These are phyloP conservation scores for Scheffersomyces illinoinensis DNA, from an alignment of 1,139 yeast genomes.

Conservation along the genomic window DNA sequence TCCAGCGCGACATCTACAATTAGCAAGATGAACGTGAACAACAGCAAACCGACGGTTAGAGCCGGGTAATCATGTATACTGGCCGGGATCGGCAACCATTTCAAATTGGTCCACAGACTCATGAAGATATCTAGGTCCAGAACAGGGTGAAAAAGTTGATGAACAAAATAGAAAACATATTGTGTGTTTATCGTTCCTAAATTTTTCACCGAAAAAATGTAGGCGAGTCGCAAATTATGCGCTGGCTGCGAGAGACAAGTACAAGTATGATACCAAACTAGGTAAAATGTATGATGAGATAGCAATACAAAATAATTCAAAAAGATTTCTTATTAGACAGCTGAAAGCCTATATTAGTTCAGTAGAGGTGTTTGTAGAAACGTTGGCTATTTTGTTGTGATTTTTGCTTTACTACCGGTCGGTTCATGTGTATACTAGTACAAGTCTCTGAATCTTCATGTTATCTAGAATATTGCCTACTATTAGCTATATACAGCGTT, in stretches of 20 bases:
- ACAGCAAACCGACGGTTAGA: conserved; percentile 60
- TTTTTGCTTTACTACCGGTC: too few relatives aligned
- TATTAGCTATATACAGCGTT: not conserved
- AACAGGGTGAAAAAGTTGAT: not conserved
- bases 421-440: too few relatives aligned
- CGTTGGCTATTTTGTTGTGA: too few relatives aligned
- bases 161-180: not conserved
- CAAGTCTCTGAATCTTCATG: too few relatives aligned
- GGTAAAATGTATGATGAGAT: not conserved
- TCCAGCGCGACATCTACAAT: conserved; percentile 24
- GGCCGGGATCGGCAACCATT: not conserved
- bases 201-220: not conserved
- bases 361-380: too few relatives aligned
- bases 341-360: too few relatives aligned
- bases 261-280: too few relatives aligned
- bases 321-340: too few relatives aligned
- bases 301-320: too few relatives aligned
- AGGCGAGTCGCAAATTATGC: not conserved
- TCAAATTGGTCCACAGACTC: not conserved
- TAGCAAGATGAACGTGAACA: conserved; percentile 51
- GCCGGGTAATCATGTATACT: conserved; percentile 46
- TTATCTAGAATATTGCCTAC: too few relatives aligned
- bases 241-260: not conserved
- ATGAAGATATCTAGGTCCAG: not conserved
- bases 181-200: not conserved